Conservation (phyloP, 345 rosid species). For the Eucalyptus tenuipes region DNA sequence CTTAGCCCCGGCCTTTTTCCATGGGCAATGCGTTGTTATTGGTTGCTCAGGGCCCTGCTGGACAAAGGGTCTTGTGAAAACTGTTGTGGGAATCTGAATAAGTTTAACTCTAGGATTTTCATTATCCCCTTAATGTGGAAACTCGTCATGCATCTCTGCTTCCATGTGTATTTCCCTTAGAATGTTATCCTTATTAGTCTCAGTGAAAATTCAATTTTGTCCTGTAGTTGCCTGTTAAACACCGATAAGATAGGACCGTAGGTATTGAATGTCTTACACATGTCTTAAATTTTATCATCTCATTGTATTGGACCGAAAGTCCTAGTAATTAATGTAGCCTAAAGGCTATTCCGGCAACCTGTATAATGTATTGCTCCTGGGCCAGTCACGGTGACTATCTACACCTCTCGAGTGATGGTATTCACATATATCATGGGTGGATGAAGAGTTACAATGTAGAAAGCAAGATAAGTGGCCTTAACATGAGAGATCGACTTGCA, state of each 20-base stretch:
- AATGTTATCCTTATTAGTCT: background rate
- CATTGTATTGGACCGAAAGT: background rate
- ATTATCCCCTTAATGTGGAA: background rate
- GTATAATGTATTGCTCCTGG: background rate
- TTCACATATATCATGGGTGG: background rate
- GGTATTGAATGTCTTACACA: background rate
- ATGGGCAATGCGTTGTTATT: background rate
- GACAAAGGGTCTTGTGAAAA: background rate
- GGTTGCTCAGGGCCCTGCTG: background rate
- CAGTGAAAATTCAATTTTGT: background rate
- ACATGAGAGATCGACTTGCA: background rate
- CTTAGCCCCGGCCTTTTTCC: background rate
- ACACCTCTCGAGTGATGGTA: background rate
- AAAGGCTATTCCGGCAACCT: background rate
- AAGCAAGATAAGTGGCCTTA: background rate
- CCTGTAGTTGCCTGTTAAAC: background rate
- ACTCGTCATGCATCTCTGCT: background rate
- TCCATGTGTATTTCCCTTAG: background rate
- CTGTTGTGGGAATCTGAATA: background rate
- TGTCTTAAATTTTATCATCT: background rate
- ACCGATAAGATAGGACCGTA: background rate
- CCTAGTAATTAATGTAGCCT: background rate
- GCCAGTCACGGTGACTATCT: background rate
- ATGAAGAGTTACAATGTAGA: background rate
- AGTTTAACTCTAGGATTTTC: background rate